Base-by-base conservation (phyloP, 257 asterid genomes). In the Perilla frutescens region DNA sequence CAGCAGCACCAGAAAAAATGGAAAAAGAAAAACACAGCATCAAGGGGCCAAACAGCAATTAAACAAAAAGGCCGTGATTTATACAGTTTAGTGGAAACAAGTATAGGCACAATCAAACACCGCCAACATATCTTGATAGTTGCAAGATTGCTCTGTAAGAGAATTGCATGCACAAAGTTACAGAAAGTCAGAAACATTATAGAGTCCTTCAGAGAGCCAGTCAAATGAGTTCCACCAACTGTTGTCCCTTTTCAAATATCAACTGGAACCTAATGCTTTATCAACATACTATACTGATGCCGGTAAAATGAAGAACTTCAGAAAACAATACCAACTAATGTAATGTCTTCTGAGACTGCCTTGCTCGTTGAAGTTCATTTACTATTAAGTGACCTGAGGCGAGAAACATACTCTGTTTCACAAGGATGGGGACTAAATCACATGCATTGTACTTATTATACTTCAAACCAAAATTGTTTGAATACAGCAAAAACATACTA, bases 301-400 rank as follows among this genome's bases (percentile, higher is more conserved):
- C 4, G 40, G 70, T 64, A 64, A 44, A 64, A 12, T 4, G 37
- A 65, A 65, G 41, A 65, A 65, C 57, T 10, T 65, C 56, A 0
- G 32, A 45, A 43, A 2, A 34, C 26, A 20, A 20, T 20, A 20
- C 26, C 26, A 20, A 20, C 26, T 20, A 20, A 20, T 20, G 26
- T 20, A 20, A 20, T 20, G 26, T 20, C 26, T 20, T 20, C 26
- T 20, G 26, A 20, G 26, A 20, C 26, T 20, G 8, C 12, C 48
- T 6, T 15, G 56, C 43, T 45, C 41, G 43, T 8, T 2, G 56
- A 44, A 6, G 32, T 15, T 54, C 3, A 26, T 9, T 14, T n/a
- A 15, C 32, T 2, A 15, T 8, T 3, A 54, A 14, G 4, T 20
- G 2, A 64, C 51, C 1, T 43, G 44, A n/a, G 37, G 4, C 10